A percentile compares a stretch with the other conserved stretches of the same genome.
These are phyloP conservation scores for Edaphochlamys debaryana DNA, from an alignment of 139 green algal species.

Conservation along the genomic window DNA sequence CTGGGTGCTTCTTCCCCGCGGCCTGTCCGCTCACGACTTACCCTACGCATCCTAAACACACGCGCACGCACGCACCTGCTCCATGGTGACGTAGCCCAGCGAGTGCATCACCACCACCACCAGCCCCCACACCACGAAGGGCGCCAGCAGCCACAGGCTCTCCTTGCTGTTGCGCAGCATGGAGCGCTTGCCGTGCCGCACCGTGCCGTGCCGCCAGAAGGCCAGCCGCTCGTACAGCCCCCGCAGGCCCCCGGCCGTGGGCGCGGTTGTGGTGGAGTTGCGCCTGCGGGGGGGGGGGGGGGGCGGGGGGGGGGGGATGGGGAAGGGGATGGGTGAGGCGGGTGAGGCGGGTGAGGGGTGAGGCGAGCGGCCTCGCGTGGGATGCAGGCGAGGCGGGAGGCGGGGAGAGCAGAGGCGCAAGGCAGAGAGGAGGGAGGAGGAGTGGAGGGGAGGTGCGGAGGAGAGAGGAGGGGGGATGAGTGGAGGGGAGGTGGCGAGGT, in stretches of 20 bases:
- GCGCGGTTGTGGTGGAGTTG: no score
- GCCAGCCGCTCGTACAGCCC: constrained; percentile 28
- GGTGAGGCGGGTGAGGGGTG: no score
- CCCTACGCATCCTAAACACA: neutral
- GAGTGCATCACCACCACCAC: constrained; percentile 45
- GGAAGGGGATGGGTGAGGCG: no score
- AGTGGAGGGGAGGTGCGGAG: no score
- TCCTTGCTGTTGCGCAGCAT: constrained; percentile 52
- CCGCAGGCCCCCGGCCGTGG: neutral
- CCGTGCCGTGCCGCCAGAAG: constrained; percentile 8
- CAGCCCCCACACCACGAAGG: constrained; percentile 39
- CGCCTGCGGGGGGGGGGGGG: neutral
- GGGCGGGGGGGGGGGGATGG: neutral
- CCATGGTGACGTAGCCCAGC: constrained; percentile 40
- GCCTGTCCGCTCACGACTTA: no score
- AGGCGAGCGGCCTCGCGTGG: no score
- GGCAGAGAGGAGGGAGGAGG: no score
- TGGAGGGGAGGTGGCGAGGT: no score
- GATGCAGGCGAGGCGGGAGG: no score
- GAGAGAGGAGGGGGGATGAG: no score
- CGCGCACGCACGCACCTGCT: constrained; percentile 3
- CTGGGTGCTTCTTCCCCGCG: no score
- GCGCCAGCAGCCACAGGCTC: constrained; percentile 30
- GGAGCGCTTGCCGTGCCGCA: constrained; percentile 41
- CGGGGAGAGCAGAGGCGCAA: no score